Conservation (phyloP, 805 yeast genomes). For the Barnettozyma salicaria region DNA sequence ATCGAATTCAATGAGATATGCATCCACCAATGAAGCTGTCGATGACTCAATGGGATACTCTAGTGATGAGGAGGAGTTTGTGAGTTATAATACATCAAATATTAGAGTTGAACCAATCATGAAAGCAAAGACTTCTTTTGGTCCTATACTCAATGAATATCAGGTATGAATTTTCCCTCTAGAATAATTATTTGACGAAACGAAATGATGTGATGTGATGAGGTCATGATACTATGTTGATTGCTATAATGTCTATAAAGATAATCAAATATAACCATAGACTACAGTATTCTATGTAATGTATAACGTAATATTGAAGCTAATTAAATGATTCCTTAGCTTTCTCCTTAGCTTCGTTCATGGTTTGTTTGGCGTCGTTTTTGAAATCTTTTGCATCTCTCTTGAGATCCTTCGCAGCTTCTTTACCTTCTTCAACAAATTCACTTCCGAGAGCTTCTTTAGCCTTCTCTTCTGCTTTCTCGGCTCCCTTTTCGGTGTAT, state of each 20-base stretch:
- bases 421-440: conserved; percentile 6
- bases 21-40: conserved; percentile 2
- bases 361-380: conserved; percentile 5
- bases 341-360: conserved; percentile 2
- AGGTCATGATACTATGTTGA: conserved; percentile 2
- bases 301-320: not conserved
- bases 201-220: not conserved
- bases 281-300: no score
- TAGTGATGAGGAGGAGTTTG: conserved; percentile 9
- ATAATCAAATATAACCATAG: no score
- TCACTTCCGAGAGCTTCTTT: conserved; percentile 5
- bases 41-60: conserved; percentile 9
- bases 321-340: conserved; percentile 1
- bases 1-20: conserved; percentile 14
- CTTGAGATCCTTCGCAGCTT: conserved; percentile 4
- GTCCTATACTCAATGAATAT: conserved; percentile 21
- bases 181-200: no score
- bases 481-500: conserved; percentile 3
- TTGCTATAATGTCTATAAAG: not conserved
- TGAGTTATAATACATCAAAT: conserved; percentile 13
- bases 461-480: conserved; percentile 7
- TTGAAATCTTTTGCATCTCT: conserved; percentile 7
- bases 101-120: conserved; percentile 15
- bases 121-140: conserved; percentile 15
- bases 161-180: no score